A percentile compares a stretch with the other conserved stretches of the same genome.
These are phyloP conservation scores for Peronospora destructor DNA, from an alignment of 352 stramenopile species.

Conservation along the genomic window DNA sequence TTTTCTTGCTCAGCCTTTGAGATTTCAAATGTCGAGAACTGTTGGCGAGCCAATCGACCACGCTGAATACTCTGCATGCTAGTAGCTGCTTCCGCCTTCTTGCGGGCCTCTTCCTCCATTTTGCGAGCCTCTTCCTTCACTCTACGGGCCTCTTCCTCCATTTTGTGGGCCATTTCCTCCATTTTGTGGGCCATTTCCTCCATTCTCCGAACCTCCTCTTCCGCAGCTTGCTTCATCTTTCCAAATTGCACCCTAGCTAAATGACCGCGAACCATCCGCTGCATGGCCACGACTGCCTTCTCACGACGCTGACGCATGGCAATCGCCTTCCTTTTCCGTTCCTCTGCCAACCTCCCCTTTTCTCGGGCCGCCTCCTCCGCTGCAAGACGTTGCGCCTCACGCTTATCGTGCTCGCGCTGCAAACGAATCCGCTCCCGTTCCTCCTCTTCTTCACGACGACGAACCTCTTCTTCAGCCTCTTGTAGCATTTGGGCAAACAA, in stretches of 20 bases:
- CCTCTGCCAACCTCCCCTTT: conserved; percentile 26
- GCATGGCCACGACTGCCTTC: conserved; percentile 24
- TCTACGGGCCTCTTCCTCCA: conserved; percentile 15
- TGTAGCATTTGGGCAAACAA: conserved; percentile 32
- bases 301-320: conserved; percentile 29
- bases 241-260: conserved; percentile 20
- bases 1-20: conserved; percentile 29
- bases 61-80: conserved; percentile 40
- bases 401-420: conserved; percentile 28
- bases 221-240: conserved; percentile 20
- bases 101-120: conserved; percentile 10
- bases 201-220: not conserved
- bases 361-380: conserved; percentile 35
- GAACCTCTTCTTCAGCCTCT: conserved; percentile 31
- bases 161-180: conserved; percentile 9
- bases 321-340: conserved; percentile 29
- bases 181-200: conserved; percentile 1
- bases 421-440: conserved; percentile 34
- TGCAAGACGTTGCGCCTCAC: conserved; percentile 22
- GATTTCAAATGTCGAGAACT: conserved; percentile 49
- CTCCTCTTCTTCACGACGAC: conserved; percentile 39
- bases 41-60: conserved; percentile 37
- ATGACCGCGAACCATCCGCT: conserved; percentile 31
- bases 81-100: conserved; percentile 22
- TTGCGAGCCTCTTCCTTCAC: conserved; percentile 17